These are phyloP conservation scores for Tylopilus sp. DNA, from an alignment of 768 basidiomycete species.

Conservation along the genomic window DNA sequence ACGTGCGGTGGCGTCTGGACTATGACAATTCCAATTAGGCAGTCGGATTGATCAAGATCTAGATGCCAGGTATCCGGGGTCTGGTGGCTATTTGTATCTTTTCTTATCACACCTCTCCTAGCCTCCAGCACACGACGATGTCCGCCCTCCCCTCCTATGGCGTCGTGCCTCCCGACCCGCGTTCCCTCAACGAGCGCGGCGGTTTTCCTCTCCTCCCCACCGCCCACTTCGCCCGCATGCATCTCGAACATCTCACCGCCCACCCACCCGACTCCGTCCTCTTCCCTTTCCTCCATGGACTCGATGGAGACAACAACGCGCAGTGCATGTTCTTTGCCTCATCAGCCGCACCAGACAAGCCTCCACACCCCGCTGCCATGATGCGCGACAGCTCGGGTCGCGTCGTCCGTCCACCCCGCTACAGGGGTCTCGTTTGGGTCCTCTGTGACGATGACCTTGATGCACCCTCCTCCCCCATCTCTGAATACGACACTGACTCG, in stretches of 20 bases:
- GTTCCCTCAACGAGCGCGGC: background rate
- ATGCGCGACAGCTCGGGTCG: conserved; percentile 24
- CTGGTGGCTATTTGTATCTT: conserved; percentile 20
- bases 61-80: conserved; percentile 21
- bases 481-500: conserved; percentile 30
- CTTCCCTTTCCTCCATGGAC: conserved; percentile 87
- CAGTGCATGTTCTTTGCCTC: conserved; percentile 78
- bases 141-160: conserved; percentile 12
- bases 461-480: conserved; percentile 9
- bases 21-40: too few species aligned
- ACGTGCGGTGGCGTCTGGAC: too few species aligned
- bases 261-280: conserved; percentile 79
- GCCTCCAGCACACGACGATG: conserved; percentile 11
- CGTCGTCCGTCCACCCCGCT: conserved; percentile 38
- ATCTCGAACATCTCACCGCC: conserved; percentile 56
- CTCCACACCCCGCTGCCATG: conserved; percentile 21
- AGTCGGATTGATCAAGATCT: background rate
- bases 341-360: conserved; percentile 21
- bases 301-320: conserved; percentile 75
- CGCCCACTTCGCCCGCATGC: conserved; percentile 55
- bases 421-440: conserved; percentile 83
- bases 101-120: conserved; percentile 15
- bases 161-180: conserved; percentile 18
- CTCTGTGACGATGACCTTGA: conserved; percentile 68
- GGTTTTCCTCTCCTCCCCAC: conserved; percentile 36